Conservation (phyloP, 805 yeast genomes). For the Candida sonorensis region DNA sequence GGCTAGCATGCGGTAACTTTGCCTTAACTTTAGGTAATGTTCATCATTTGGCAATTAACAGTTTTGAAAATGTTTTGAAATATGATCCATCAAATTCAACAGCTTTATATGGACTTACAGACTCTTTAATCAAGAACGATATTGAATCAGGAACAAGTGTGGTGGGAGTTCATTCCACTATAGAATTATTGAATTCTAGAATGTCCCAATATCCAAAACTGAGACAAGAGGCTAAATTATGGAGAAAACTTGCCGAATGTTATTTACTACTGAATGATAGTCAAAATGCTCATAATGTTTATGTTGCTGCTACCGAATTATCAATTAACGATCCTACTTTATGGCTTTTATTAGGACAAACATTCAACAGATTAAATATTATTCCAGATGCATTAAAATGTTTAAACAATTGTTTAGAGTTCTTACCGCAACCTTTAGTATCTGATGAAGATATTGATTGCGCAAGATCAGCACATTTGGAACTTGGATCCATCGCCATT, state of each 20-base stretch:
- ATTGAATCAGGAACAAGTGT: conserved; percentile 30
- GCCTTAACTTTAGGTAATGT: conserved; percentile 35
- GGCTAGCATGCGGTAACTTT: conserved; percentile 42
- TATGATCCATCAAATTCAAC: conserved; percentile 33
- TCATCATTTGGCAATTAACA: conserved; percentile 32
- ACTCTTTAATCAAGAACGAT: conserved; percentile 34
- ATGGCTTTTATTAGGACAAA: conserved; percentile 44
- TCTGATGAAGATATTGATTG: conserved; percentile 33
- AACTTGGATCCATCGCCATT: conserved; percentile 48
- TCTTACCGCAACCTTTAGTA: conserved; percentile 31
- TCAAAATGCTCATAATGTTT: conserved; percentile 42
- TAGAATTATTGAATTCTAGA: conserved; percentile 33
- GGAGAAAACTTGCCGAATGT: conserved; percentile 47
- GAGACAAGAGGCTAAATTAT: conserved; percentile 31
- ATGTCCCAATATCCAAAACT: conserved; percentile 33
- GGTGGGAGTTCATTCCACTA: conserved; percentile 32
- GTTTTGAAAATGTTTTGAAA: conserved; percentile 36
- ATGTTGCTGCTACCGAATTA: conserved; percentile 15
- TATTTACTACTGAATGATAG: conserved; percentile 39
- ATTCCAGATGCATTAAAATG: conserved; percentile 40
- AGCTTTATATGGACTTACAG: conserved; percentile 39
- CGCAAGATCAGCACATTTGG: conserved; percentile 46
- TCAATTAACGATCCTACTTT: conserved; percentile 31
- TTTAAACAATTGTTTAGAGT: conserved; percentile 36
- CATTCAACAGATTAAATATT: conserved; percentile 37